Conservation (phyloP, 2,329 filamentous ascomycete species). For the Alternaria triticina region DNA sequence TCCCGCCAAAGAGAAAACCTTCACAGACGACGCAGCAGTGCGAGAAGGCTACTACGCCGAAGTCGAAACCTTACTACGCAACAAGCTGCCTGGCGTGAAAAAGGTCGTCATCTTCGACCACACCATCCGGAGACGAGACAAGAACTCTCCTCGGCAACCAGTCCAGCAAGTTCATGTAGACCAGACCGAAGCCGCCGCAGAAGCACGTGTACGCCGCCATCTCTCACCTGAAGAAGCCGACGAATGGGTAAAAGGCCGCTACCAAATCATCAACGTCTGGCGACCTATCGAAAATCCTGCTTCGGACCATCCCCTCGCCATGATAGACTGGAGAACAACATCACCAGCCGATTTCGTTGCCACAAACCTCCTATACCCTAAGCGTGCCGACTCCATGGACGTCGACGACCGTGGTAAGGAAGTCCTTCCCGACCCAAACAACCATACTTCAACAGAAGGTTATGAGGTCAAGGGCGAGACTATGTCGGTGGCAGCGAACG, state of each 20-base stretch:
- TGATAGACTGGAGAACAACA: constrained; percentile 70
- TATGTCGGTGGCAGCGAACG: constrained; percentile 63
- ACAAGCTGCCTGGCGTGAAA: constrained; percentile 62
- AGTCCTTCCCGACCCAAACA: constrained; percentile 57
- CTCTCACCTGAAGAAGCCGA: constrained; percentile 62
- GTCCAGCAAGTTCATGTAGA: constrained; percentile 76
- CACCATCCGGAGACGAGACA: constrained; percentile 66
- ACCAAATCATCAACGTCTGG: constrained; percentile 76
- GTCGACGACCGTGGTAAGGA: constrained; percentile 67
- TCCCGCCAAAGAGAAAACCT: constrained; percentile 61
- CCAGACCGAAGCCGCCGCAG: constrained; percentile 69
- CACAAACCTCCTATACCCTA: constrained; percentile 68
- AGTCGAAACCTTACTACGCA: constrained; percentile 63
- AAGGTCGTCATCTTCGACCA: constrained; percentile 75
- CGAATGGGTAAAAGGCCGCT: constrained; percentile 63
- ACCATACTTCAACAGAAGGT: constrained; percentile 59
- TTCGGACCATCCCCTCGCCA: constrained; percentile 70
- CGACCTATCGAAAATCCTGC: constrained; percentile 69
- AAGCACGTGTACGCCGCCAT: constrained; percentile 67
- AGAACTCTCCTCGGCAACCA: constrained; percentile 65
- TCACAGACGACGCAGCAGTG: constrained; percentile 63
- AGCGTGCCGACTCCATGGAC: constrained; percentile 43
- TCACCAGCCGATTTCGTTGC: constrained; percentile 63
- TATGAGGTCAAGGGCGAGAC: constrained; percentile 71
- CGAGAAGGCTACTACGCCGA: constrained; percentile 66